Percentiles rank a stretch among this genome's conserved stretches.
These are phyloP conservation scores for Yarrowia phangngaensis DNA, from an alignment of 805 yeast genomes.

Conservation along the genomic window DNA sequence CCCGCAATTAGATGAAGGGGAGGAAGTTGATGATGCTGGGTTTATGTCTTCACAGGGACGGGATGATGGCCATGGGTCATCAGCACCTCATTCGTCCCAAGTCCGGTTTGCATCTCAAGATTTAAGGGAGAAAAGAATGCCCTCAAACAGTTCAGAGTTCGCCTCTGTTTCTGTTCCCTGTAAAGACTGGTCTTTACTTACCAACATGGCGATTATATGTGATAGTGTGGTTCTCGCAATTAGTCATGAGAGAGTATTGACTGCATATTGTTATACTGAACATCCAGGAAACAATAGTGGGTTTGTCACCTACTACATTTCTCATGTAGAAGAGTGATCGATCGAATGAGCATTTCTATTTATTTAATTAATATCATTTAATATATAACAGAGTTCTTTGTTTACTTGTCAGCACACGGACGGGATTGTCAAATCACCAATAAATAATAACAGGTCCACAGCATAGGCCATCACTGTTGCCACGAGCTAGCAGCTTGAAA, in stretches of 20 bases:
- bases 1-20: constrained; percentile 4
- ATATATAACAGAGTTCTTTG: too few relatives aligned
- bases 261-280: constrained; percentile 6
- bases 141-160: background rate
- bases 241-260: background rate
- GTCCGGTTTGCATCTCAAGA: constrained; percentile 1
- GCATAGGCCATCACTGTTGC: too few relatives aligned
- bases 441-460: too few relatives aligned
- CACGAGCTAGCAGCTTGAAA: constrained; percentile 5
- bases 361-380: too few relatives aligned
- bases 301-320: constrained; percentile 2
- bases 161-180: constrained; percentile 3
- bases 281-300: constrained; percentile 10
- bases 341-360: background rate
- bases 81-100: constrained; percentile 3
- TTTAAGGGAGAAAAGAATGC: background rate
- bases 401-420: too few relatives aligned
- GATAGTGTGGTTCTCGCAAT: constrained; percentile 9
- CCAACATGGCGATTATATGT: constrained; percentile 3
- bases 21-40: background rate
- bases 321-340: constrained; percentile 16
- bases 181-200: constrained; percentile 13
- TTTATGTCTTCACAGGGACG: background rate
- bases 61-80: too few relatives aligned
- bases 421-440: too few relatives aligned